Conservation (phyloP, 2,329 filamentous ascomycete genomes). For the Penicillium occitanis region DNA sequence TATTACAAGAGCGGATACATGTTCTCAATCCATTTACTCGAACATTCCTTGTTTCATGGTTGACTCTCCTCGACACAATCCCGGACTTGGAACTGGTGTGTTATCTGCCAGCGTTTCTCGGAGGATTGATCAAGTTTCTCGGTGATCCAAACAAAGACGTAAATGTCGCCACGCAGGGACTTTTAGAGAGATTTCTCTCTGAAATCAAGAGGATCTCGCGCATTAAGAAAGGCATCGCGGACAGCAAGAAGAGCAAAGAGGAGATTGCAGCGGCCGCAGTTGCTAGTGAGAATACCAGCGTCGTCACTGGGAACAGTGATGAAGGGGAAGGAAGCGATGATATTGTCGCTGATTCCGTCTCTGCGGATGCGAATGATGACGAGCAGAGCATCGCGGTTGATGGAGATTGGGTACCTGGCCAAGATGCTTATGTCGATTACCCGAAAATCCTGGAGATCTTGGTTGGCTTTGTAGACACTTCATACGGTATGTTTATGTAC, state of each 20-base stretch:
- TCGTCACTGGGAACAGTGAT: conserved; percentile 50
- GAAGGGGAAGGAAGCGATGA: conserved; percentile 53
- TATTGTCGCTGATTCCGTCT: conserved; percentile 52
- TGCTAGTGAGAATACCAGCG: conserved; percentile 66
- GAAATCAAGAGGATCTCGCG: conserved; percentile 94
- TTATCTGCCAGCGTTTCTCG: conserved; percentile 87
- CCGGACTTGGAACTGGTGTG: conserved; percentile 93
- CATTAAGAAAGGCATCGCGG: conserved; percentile 86
- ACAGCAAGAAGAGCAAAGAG: conserved; percentile 70
- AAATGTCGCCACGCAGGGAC: conserved; percentile 86
- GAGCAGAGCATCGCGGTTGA: conserved; percentile 62
- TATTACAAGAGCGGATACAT: conserved; percentile 90
- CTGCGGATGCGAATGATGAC: conserved; percentile 55
- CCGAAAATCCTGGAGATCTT: conserved; percentile 88
- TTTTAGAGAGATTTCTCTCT: conserved; percentile 82
- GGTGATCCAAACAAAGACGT: conserved; percentile 91
- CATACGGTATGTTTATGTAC: conserved; percentile 57
- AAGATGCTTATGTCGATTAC: conserved; percentile 94
- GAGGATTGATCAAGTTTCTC: conserved; percentile 84
- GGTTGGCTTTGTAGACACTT: conserved; percentile 81
- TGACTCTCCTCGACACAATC: conserved; percentile 91
- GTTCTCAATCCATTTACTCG: conserved; percentile 93
- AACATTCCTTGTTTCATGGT: conserved; percentile 94
- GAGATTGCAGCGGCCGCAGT: conserved; percentile 69
- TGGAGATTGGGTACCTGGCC: conserved; percentile 94